These are phyloP conservation scores for Escovopsis weberi DNA, from an alignment of 2,329 filamentous ascomycete species.

Conservation along the genomic window DNA sequence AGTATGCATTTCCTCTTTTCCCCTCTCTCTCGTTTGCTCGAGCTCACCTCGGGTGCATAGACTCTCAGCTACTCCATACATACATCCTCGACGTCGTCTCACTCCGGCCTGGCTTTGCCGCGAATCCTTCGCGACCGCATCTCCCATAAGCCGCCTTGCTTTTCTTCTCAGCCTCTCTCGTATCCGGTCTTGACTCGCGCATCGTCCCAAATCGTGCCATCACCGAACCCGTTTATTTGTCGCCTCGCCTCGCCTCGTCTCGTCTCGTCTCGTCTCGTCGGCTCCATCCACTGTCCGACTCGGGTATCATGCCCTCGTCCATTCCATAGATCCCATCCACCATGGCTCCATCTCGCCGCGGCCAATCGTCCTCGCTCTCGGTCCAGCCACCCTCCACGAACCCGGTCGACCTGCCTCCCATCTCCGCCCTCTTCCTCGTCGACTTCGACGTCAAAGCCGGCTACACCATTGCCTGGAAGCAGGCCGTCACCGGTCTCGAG, in stretches of 20 bases:
- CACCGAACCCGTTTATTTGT: neutral
- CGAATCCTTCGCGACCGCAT: neutral
- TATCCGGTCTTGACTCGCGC: no score
- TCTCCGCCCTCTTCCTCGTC: conserved; percentile 76
- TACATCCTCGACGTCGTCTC: neutral
- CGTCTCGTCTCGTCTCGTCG: neutral
- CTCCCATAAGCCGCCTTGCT: neutral
- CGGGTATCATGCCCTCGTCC: conserved; percentile 17
- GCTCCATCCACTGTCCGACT: no score
- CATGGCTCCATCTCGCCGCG: conserved; percentile 27
- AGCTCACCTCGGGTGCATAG: neutral
- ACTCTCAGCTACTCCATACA: neutral
- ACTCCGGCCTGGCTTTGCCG: neutral
- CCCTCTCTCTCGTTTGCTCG: neutral
- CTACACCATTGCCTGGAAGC: conserved; percentile 84
- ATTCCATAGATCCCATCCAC: conserved; percentile 4
- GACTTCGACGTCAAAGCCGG: conserved; percentile 86
- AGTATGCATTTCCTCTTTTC: neutral
- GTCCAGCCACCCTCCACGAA: conserved; percentile 15
- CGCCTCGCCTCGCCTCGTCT: neutral
- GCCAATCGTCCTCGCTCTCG: conserved; percentile 25
- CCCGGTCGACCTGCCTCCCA: conserved; percentile 18
- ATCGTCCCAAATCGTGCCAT: no score
- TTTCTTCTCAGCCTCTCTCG: neutral
- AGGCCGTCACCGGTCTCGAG: conserved; percentile 50